Base-by-base conservation (phyloP, 257 asterid species). In the Solanum habrochaites region DNA sequence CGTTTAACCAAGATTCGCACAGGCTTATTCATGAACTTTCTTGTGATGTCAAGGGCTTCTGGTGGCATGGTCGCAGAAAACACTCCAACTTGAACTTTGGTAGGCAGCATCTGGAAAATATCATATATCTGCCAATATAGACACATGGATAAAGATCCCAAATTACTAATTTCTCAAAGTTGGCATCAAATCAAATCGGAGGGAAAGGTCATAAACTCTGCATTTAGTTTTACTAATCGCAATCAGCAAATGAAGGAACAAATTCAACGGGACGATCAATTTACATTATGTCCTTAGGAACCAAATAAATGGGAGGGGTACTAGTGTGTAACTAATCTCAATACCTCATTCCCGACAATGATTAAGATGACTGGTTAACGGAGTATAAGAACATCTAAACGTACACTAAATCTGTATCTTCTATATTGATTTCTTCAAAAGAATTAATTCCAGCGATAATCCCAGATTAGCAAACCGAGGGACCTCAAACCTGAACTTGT, bases 11-110 rank as follows among this genome's bases (percentile, higher is more conserved):
- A 62, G 32, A 95, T 95, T 45, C 98, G 87, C 16, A 95, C 98
- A 0, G 98, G 97, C 87, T 91, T 92, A 86, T 94, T 92, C 98
- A 95, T 94, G 92, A 95, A 95, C 82, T 95, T 94, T 81, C 95
- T 71, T 67, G 98, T 95, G 89, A 95, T 93, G 39, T 95, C 98
- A 6, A 95, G 96, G 89, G 98, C 98, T 85, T 95, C 98, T 1
- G 95, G 95, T 15, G 98, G 96, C 98, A 94, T 95, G 6, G 98
- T 94, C 2, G 96, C 98, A 3, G 96, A 95, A 89, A 94, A 94
- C 13, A 94, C 95, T 0, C 98, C 98, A 10, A 94, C 95, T 92
- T 95, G 98, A 20, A 95, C 93, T 88, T 91, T 94, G 7, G 94
- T 14, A 15, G 98, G 98, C 37, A 95, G 92, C 90, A 93, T 82